phyloP scores from a whole-genome alignment of 306 rosid species.

The Lathyrus tuberosus region DNA sequence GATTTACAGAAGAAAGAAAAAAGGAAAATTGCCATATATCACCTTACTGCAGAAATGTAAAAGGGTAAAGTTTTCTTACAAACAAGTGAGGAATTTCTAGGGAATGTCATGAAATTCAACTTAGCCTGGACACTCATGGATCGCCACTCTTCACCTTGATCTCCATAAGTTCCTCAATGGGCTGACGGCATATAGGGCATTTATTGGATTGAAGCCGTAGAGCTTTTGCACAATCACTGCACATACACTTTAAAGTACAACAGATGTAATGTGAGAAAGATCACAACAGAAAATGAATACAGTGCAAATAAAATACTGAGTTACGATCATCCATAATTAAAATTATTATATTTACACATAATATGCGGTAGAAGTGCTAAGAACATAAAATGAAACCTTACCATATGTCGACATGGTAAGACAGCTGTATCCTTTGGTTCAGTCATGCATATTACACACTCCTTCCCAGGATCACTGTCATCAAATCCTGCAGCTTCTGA shows the following conservation, averaged over 20 bases:
- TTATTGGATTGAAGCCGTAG: constrained; percentile 74
- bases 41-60: constrained; percentile 36
- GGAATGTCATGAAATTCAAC: constrained; percentile 48
- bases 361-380: not conserved
- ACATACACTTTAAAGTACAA: constrained; percentile 73
- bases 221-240: constrained; percentile 85
- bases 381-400: constrained; percentile 47
- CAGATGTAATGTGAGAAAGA: constrained; percentile 34
- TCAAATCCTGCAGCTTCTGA: constrained; percentile 60
- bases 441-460: constrained; percentile 91
- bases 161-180: constrained; percentile 78
- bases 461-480: constrained; percentile 73
- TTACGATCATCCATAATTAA: constrained; percentile 15
- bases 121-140: constrained; percentile 40
- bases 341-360: not conserved
- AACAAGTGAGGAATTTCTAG: constrained; percentile 31
- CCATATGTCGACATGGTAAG: constrained; percentile 93
- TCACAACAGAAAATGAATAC: constrained; percentile 15
- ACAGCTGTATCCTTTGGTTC: constrained; percentile 89
- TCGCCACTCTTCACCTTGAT: constrained; percentile 64
- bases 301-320: constrained; percentile 9
- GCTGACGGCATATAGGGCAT: constrained; percentile 93
- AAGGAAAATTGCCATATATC: constrained; percentile 28
- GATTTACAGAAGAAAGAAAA: constrained; percentile 53
- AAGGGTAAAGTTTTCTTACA: not conserved